Conservation (phyloP, 441 rosid genomes). For the Adansonia madagascariensis region DNA sequence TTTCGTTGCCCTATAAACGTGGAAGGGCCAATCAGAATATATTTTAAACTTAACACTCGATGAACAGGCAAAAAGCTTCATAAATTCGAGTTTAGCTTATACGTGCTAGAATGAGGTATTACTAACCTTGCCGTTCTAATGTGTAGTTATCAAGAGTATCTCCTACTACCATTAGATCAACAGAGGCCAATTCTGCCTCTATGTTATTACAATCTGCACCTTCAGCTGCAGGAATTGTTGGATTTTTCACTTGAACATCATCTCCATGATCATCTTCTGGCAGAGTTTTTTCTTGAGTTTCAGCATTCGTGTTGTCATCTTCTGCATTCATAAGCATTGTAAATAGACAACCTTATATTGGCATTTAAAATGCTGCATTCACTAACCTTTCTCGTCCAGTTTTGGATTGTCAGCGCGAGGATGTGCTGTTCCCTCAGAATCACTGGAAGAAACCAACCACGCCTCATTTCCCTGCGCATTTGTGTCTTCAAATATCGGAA, state of each 20-base stretch:
- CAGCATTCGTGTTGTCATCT: not conserved
- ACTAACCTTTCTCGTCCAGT: slow-evolving; percentile 25
- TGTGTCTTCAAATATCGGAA: slow-evolving; percentile 23
- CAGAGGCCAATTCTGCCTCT: not conserved
- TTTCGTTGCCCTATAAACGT: slow-evolving; percentile 34
- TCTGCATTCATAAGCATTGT: not conserved
- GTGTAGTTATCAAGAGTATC: slow-evolving; percentile 1
- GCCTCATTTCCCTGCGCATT: slow-evolving; percentile 1
- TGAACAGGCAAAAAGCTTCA: not conserved
- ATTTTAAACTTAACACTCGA: not conserved
- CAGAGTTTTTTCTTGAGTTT: slow-evolving; percentile 18
- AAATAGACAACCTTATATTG: slow-evolving; percentile 17
- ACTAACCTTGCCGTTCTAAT: slow-evolving; percentile 23
- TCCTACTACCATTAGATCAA: not conserved
- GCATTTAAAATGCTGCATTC: not conserved
- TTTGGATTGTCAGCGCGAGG: not conserved
- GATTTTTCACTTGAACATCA: not conserved
- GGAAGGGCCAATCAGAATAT: not conserved
- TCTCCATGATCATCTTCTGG: slow-evolving; percentile 17
- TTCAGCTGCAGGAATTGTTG: slow-evolving; percentile 6
- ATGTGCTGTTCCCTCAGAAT: not conserved
- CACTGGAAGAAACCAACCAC: not conserved
- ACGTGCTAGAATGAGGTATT: slow-evolving; percentile 15
- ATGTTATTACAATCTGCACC: not conserved
- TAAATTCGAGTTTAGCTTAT: not conserved